Base-by-base conservation (phyloP, 257 asterid genomes). In the Jacaranda mimosifolia region DNA sequence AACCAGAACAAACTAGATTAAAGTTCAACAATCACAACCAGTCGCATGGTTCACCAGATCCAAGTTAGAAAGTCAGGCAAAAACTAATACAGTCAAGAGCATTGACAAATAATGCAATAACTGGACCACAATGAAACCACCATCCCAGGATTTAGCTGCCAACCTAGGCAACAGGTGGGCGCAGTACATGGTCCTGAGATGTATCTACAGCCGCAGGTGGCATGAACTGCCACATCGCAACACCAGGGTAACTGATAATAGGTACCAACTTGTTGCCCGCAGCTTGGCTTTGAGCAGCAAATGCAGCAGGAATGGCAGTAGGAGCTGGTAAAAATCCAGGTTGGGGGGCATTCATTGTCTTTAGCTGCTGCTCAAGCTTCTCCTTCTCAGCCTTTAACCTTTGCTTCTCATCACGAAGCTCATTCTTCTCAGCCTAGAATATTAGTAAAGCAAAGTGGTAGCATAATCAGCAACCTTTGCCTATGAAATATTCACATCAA, bases 201-300 rank as follows among this genome's bases (percentile, higher is more conserved):
- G 96, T 92, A 83, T 92, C 97, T 40, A 91, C 92, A 35, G 92
- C 87, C 52, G 97, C 87, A 74, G 97, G 96, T n/a, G 94, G 97
- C 96, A 92, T 82, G 89, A 92, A 92, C 79, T 92, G 97, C 97
- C 97, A 92, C 96, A 92, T 92, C 9, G 94, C 91, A 38, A 87
- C 91, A 14, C 94, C 92, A 57, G 96, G 96, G 79, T 92, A 90
- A 56, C 94, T 80, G 74, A 90, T 83, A 67, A 88, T 64, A 3
- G 97, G 94, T 53, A 92, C 91, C 88, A 92, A 46, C 78, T 92
- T 92, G 85, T 84, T 87, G 60, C 88, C 93, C 6, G 83, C 57
- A 43, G 84, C 83, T 74, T 90, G 94, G 71, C 80, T 84, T 66
- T 80, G 94, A 70, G 89, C 85, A 60, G 91, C 89, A 81, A 83